Evolutionary conservation across 2,329 filamentous ascomycete genomes (phyloP).

Genomic region (Fusarium nematophilum): DNA sequence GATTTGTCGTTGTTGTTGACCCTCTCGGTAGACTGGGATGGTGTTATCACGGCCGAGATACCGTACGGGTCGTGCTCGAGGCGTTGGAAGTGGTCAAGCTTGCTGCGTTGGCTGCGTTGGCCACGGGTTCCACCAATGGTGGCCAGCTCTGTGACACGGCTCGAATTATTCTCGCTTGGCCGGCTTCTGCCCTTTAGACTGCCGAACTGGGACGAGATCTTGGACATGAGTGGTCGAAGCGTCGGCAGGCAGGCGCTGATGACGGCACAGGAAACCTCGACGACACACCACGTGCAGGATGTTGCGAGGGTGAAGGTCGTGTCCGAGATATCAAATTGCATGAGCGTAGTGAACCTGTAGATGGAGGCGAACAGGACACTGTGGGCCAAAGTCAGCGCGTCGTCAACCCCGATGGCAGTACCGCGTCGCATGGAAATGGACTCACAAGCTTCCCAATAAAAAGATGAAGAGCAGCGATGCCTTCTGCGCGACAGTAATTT

Average conservation of each 20-base stretch:
- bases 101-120: too few relatives aligned
- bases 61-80: too few relatives aligned
- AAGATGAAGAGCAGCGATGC: slow-evolving; percentile 27
- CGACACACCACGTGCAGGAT: slow-evolving; percentile 31
- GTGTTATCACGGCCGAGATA: too few relatives aligned
- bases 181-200: too few relatives aligned
- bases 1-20: too few relatives aligned
- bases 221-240: slow-evolving; percentile 23
- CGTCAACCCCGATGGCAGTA: too few relatives aligned
- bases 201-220: slow-evolving; percentile 22
- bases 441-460: slow-evolving; percentile 31
- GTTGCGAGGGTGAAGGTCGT: slow-evolving; percentile 24
- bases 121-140: too few relatives aligned
- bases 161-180: too few relatives aligned
- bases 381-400: fast-evolving
- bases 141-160: too few relatives aligned
- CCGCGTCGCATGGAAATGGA: fast-evolving
- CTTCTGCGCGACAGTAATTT: slow-evolving; percentile 26
- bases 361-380: slow-evolving; percentile 33
- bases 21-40: too few relatives aligned
- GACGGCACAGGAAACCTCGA: slow-evolving; percentile 28
- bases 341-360: slow-evolving; percentile 31
- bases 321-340: slow-evolving; percentile 12
- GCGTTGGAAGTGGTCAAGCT: too few relatives aligned
- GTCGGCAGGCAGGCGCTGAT: slow-evolving; percentile 31